Evolutionary conservation across 371 early-diverging fungal genomes (phyloP), one percentile per base, ranked within the genome.

Genomic region (Mortierella sp.): DNA sequence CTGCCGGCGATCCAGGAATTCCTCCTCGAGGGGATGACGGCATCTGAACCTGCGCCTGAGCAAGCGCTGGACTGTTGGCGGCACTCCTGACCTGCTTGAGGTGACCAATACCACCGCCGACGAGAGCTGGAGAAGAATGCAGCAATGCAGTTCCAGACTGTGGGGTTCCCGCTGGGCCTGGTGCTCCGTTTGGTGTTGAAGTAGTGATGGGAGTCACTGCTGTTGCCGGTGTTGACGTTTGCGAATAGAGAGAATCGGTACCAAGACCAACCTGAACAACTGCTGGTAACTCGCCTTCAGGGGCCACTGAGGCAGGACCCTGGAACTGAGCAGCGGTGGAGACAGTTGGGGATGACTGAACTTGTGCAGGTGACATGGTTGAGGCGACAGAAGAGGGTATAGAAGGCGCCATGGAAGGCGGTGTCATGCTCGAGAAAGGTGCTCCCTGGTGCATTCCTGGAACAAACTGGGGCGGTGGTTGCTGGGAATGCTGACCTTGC

Each of bases 31-130:
- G 78, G 21, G 81, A 75, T 2, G 74, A 55, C 4, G 81, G 81
- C 21, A 73, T 72, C 21, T 79, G 79, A 10, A 68, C 76, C 49
- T 78, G 84, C 12, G 74, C 76, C 58, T 81, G 86, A 11, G 82
- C 70, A 32, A 77, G 55, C 11, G 80, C 82, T 32, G 84, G 84
- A 56, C 84, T 84, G n/a, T 43, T 80, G 46, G 68, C 58, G 3
- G 63, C 72, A 41, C 78, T 80, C 44, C 72, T 27, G 10, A 75
- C 80, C 55, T 74, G 80, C 35, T 75, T 77, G 38, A 75, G 43
- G 48, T 75, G 71, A 4, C 75, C 74, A 46, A 80, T 14, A 49
- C 77, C 75, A 24, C 77, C 76, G 2, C 27, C 21, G 12, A 21
- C 56, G 35, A 75, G 71, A 3, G 84, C 71, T 60, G 84, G 75